Evolutionary conservation across 2,329 filamentous ascomycete species (phyloP).

Genomic region (Aspergillus sp.): DNA sequence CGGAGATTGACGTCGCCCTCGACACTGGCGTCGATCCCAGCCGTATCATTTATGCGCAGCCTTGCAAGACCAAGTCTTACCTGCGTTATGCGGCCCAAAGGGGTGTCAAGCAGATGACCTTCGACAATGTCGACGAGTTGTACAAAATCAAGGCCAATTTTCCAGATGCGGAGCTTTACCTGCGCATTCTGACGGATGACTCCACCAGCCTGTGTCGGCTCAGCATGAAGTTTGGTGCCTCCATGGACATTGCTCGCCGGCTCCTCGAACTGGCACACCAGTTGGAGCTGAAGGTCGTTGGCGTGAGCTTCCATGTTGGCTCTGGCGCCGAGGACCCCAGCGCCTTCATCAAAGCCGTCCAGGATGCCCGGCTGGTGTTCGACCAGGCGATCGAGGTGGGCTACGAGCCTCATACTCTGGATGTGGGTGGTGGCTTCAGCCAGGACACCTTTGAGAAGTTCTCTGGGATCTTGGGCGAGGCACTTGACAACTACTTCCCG

Average conservation of each 20-base stretch:
- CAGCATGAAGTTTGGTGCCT: slow-evolving; percentile 94
- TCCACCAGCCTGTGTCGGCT: slow-evolving; percentile 87
- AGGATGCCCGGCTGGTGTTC: slow-evolving; percentile 81
- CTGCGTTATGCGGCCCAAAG: slow-evolving; percentile 77
- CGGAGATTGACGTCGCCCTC: slow-evolving; percentile 88
- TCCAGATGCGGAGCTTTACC: slow-evolving; percentile 79
- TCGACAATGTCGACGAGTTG: slow-evolving; percentile 95
- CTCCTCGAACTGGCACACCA: slow-evolving; percentile 72
- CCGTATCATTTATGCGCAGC: slow-evolving; percentile 97
- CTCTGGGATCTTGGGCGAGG: slow-evolving; percentile 66
- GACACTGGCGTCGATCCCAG: slow-evolving; percentile 71
- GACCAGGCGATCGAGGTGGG: slow-evolving; percentile 70
- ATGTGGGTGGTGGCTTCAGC: slow-evolving; percentile 89
- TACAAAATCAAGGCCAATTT: slow-evolving; percentile 94
- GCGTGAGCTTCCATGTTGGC: slow-evolving; percentile 95
- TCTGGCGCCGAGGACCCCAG: slow-evolving; percentile 91
- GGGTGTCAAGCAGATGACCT: slow-evolving; percentile 96
- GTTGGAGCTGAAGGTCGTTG: slow-evolving; percentile 80
- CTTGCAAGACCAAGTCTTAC: slow-evolving; percentile 99
- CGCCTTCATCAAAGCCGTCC: slow-evolving; percentile 82
- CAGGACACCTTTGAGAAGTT: slow-evolving; percentile 87
- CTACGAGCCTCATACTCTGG: slow-evolving; percentile 74
- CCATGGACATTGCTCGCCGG: slow-evolving; percentile 67
- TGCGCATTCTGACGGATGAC: slow-evolving; percentile 94
- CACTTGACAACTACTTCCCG: slow-evolving; percentile 83